These are phyloP conservation scores for Rhynchospora breviuscula DNA, from an alignment of 176 grass and related monocot genomes.

Conservation along the genomic window DNA sequence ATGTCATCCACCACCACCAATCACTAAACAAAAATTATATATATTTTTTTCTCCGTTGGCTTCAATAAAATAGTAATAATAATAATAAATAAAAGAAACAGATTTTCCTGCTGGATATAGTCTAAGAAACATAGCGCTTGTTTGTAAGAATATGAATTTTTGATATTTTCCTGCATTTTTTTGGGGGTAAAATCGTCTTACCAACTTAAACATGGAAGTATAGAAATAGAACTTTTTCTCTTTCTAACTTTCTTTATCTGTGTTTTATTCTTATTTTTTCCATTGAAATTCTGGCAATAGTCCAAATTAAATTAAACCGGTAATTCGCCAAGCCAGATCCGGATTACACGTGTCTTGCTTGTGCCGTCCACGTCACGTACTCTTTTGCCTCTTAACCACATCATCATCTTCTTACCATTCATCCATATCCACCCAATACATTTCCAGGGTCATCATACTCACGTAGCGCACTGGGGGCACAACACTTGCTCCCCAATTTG, in stretches of 20 bases:
- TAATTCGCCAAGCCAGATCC: neutral
- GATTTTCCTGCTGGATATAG: neutral
- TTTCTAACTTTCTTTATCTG: neutral
- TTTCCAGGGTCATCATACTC: neutral
- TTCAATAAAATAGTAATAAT: neutral
- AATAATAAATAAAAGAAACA: neutral
- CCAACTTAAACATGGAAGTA: neutral
- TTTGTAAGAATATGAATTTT: neutral
- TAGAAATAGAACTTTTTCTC: neutral
- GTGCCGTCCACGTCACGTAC: constrained; percentile 29
- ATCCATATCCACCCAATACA: neutral
- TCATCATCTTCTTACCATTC: neutral
- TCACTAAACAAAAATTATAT: neutral
- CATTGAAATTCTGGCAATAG: neutral
- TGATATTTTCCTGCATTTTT: neutral
- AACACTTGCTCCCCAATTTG: neutral
- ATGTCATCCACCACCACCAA: neutral
- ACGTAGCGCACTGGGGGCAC: neutral
- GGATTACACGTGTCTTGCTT: constrained; percentile 16
- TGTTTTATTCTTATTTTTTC: neutral
- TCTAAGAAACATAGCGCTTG: neutral
- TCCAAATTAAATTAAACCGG: neutral
- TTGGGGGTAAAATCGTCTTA: neutral
- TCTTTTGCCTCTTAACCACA: neutral
- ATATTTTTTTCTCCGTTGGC: neutral